Base-by-base conservation (phyloP, 2,329 filamentous ascomycete species). In the Verticillium longisporum region DNA sequence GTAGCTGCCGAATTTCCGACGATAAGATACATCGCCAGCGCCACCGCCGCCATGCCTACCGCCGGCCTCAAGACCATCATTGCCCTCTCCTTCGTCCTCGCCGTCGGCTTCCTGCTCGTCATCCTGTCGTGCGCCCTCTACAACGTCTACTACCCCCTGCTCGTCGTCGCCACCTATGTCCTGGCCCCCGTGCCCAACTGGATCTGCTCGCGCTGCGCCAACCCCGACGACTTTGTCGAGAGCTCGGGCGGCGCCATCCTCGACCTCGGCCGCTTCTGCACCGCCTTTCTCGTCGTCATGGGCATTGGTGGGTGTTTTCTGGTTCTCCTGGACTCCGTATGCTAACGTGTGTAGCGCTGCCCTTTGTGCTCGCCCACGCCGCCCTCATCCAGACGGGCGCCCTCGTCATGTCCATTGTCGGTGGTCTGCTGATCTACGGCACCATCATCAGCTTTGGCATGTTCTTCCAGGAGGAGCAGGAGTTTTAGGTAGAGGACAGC, bases 61-160 rank as follows among this genome's bases (percentile, higher is more conserved):
- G 92, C 95, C 70, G 95, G 95, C 74, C 88, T 99, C 72, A 98
- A 97, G 81, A 99, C 95, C 68, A 99, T 99, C 78, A 99, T 99
- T 77, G 92, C 91, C 66, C 90, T 99, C 69, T 98, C 95, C 74
- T 99, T 99, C 79, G 95, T 99, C 74, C 92, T 99, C 67, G 95
- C 95, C 69, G 95, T 99, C 71, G 95, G 95, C 70, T 99, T 99
- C 80, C 91, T 99, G 70, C 92, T 99, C 68, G 95, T 98, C 69
- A 99, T 99, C 77, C 90, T 99, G 70, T 97, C 93, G 65, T 96
- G 93, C 74, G 95, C 95, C 58, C 87, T 99, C 68, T 99, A 90
- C 85, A 85, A 94, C 74, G 91, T 92, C 77, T 99, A 96, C 85
- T 91, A 95, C 70, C 92, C 95, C 60, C 87, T 99, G 66, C 86